Evolutionary conservation across 148 eudicot species (phyloP), one percentile per base, ranked within the genome.

Genomic region (Rhododendron ferrugineum): DNA sequence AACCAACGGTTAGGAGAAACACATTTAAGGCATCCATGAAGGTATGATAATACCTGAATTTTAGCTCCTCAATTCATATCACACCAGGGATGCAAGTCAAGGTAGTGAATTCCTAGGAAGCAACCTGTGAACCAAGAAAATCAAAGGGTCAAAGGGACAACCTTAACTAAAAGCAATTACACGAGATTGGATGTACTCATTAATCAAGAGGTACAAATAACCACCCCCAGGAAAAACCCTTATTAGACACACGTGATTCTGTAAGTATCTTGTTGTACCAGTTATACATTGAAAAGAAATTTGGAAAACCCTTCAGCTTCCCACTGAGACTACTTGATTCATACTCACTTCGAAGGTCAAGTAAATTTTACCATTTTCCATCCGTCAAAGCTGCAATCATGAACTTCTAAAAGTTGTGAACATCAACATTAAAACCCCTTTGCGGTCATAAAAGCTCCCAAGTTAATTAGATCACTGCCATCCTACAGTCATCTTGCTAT

Each of bases 81-180:
- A 97, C 98, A 75, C 99, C 99, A 50, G 98, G 98, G 89, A 97
- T 97, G 95, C 99, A 97, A 88, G 99, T 97, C 90, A 97, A 88
- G 60, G 99, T 97, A 40, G 99, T 97, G 88, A 97, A 97, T 85
- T 97, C 98, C 89, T 93, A 94, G 18, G 98, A 97, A 46, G 99
- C 99, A 81, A 97, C 99, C 99, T 95, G 94, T 82, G 82, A 73
- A n/a, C 58, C 85, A 88, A 7, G 52, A 73, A 72, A 81, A 66
- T 82, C 58, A 78, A 11, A 22, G 26, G 80, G 50, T 11, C 84
- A 49, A 76, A 5, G 32, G 54, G 10, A 54, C 9, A 83, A 49
- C 66, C 28, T 78, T 23, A 42, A 83, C 60, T 80, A 28, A 50
- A 62, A 60, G 58, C 66, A 60, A 22, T 60, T 60, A 60, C 0